These are phyloP conservation scores for Colletotrichum caudatum DNA, from an alignment of 2,329 filamentous ascomycete species.

Conservation along the genomic window DNA sequence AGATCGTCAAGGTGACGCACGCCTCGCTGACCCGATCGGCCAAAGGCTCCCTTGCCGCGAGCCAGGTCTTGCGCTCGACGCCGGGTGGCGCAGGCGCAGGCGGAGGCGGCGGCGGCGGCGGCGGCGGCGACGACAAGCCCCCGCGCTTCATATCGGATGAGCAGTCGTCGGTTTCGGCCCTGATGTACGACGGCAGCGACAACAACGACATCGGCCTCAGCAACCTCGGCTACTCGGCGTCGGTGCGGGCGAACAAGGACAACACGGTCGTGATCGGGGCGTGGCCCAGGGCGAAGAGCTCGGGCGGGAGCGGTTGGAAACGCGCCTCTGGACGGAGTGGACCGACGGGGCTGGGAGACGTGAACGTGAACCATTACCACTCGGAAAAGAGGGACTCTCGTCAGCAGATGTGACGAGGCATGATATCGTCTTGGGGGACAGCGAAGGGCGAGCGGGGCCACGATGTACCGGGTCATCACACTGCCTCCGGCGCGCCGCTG, in stretches of 20 bases:
- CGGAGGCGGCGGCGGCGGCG: not conserved
- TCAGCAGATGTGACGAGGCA: not conserved
- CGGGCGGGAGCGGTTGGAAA: not conserved
- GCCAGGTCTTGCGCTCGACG: conserved; percentile 15
- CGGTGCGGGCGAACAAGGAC: not conserved
- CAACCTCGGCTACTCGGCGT: conserved; percentile 1
- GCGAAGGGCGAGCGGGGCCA: not conserved
- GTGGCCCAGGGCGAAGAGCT: not conserved
- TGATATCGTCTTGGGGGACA: not conserved
- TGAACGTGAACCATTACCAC: not conserved
- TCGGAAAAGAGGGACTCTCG: not conserved
- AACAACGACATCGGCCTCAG: conserved; percentile 19
- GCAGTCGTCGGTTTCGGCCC: conserved; percentile 30
- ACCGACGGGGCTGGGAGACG: not conserved
- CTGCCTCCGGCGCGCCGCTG: too few relatives aligned
- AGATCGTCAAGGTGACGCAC: conserved; percentile 32
- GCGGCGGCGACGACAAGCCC: not conserved
- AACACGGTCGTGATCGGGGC: not conserved
- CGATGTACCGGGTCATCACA: not conserved
- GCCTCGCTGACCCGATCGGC: conserved; percentile 2
- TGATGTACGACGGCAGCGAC: conserved; percentile 16
- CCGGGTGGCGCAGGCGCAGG: not conserved
- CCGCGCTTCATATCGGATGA: conserved; percentile 12
- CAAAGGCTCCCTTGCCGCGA: conserved; percentile 16
- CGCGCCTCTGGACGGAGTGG: not conserved